Evolutionary conservation across 2,329 filamentous ascomycete species (phyloP), one percentile per base, ranked within the genome.

Genomic region (Aphanocladium album): DNA sequence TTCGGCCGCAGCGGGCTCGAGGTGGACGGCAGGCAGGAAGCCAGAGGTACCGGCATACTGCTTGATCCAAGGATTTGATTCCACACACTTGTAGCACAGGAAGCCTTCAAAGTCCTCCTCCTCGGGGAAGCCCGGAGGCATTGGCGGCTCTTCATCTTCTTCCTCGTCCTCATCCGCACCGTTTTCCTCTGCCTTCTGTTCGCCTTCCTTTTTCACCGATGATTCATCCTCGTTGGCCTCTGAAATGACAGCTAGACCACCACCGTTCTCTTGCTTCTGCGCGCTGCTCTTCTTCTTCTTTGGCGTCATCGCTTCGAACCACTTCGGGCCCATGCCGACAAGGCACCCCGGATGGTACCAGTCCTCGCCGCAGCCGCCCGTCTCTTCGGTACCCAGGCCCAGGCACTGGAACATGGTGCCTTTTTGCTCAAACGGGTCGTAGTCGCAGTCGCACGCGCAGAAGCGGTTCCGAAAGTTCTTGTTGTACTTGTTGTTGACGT

Each of bases 381-480:
- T 87, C 66, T 93, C 89, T 14, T 84, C 81, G 0, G 86, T 89
- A 1, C 91, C 92, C 1, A 98, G 78, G 0, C 93, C 93, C 2
- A 98, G 74, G 71, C 95, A 99, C 73, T 99, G 95, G 67, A 96
- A 99, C 95, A 99, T 99, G 43, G 93, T 98, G 0, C 93, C 93
- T 67, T 93, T 96, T 72, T 99, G 92, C 71, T 90, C 82, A 52
- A 93, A 84, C 0, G 93, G 86, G 71, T 97, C 89, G 71, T 99
- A 99, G 62, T 93, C 86, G 69, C 93, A 89, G 33, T 84, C 84
- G 70, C 95, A 99, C 2, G 89, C 90, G 72, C 95, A 99, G 76
- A 99, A 99, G 49, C 82, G 84, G 69, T 98, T 98, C 66, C 85
- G 83, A 69, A 96, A 99, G 77, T 99, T 99, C 63, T 97, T 90